Percentiles rank a stretch among this genome's conserved stretches.
Conservation (phyloP, 306 rosid genomes). For the Begonia loranthoides region DNA sequence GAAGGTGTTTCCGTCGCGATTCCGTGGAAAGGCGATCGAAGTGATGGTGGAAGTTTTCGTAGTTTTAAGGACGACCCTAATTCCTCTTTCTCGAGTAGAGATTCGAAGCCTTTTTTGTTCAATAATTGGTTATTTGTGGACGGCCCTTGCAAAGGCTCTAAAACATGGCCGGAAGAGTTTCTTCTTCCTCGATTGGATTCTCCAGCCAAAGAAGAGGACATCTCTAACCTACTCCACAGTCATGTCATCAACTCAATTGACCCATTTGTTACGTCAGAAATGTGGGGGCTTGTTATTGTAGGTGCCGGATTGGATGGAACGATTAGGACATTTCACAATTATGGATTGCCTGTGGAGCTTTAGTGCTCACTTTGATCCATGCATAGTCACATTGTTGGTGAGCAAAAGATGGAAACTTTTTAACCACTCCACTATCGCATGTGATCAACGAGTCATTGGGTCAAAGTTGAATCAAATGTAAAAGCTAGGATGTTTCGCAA, state of each 20-base stretch:
- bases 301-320: conserved; percentile 65
- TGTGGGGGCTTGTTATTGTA: conserved; percentile 70
- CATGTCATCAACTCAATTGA: neutral
- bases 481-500: too few species aligned
- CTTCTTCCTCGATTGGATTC: conserved; percentile 48
- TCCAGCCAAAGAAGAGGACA: conserved; percentile 12
- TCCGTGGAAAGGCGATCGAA: conserved; percentile 38
- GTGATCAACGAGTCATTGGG: too few species aligned
- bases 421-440: too few species aligned
- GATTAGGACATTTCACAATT: conserved; percentile 74
- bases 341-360: conserved; percentile 49
- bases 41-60: neutral
- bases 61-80: neutral
- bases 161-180: conserved; percentile 92
- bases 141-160: conserved; percentile 15
- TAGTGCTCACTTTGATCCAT: too few species aligned
- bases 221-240: too few species aligned
- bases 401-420: too few species aligned
- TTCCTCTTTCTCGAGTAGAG: conserved; percentile 18
- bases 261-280: conserved; percentile 20
- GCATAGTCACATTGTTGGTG: too few species aligned
- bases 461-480: too few species aligned
- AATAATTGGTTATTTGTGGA: conserved; percentile 63
- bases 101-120: conserved; percentile 31
- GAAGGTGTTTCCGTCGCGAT: conserved; percentile 62